phyloP scores from a whole-genome alignment of 1,139 yeast genomes.

The Ogataea hybrid region DNA sequence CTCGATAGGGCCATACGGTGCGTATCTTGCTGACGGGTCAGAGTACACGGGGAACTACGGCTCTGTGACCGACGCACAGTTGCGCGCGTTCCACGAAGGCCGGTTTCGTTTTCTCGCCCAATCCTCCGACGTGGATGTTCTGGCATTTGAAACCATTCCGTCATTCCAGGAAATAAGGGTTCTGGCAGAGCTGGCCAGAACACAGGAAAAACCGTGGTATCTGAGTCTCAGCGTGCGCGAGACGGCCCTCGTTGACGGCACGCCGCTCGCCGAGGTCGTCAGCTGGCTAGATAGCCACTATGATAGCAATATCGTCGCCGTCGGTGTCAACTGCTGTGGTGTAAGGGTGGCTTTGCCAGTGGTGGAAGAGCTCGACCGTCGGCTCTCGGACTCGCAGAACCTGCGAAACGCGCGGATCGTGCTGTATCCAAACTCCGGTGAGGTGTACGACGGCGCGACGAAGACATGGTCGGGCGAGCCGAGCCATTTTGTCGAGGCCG shows the following conservation, averaged over 20 bases:
- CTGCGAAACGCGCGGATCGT: slow-evolving; percentile 33
- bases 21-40: slow-evolving; percentile 59
- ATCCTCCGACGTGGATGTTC: slow-evolving; percentile 43
- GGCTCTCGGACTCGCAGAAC: slow-evolving; percentile 7
- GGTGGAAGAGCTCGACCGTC: slow-evolving; percentile 26
- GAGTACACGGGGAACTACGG: slow-evolving; percentile 67
- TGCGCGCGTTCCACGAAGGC: slow-evolving; percentile 48
- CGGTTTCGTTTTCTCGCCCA: slow-evolving; percentile 41
- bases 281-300: slow-evolving; percentile 16
- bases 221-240: slow-evolving; percentile 33
- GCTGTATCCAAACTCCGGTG: slow-evolving; percentile 62
- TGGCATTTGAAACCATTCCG: slow-evolving; percentile 71
- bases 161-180: slow-evolving; percentile 46
- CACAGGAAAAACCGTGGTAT: slow-evolving; percentile 4
- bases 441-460: slow-evolving; percentile 39
- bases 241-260: slow-evolving; percentile 41
- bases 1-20: slow-evolving; percentile 74
- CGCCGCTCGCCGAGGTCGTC: slow-evolving; percentile 28
- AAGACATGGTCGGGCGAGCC: slow-evolving; percentile 33
- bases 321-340: slow-evolving; percentile 47
- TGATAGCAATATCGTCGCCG: slow-evolving; percentile 28
- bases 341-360: slow-evolving; percentile 30
- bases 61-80: slow-evolving; percentile 31
- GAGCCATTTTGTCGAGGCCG: slow-evolving; percentile 16
- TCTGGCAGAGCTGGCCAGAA: slow-evolving; percentile 19